A percentile compares a stretch with the other conserved stretches of the same genome.
These are phyloP conservation scores for Posidonia australis DNA, from an alignment of 106 monocot genomes.

Conservation along the genomic window DNA sequence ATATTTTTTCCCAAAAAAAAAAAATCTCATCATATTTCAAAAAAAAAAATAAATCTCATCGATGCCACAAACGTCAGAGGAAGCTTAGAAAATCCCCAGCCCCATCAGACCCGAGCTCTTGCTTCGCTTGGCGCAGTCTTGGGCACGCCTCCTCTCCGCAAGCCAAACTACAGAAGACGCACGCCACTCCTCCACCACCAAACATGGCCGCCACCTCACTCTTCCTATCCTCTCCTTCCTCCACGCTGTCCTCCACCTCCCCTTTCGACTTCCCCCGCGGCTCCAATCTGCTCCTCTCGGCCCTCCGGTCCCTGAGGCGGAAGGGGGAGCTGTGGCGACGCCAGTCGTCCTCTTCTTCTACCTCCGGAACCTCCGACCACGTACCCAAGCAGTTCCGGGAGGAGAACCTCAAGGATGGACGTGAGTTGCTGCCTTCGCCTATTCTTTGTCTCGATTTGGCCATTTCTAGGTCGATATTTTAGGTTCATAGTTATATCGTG, in stretches of 20 bases:
- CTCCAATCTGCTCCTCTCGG: background rate
- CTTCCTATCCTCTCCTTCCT: background rate
- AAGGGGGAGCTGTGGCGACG: slow-evolving; percentile 17
- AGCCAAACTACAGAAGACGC: too few species aligned
- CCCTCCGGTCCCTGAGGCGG: background rate
- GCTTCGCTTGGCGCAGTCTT: too few species aligned
- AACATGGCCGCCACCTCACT: background rate
- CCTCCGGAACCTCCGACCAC: slow-evolving; percentile 40
- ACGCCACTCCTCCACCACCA: background rate
- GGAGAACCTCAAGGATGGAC: slow-evolving; percentile 77
- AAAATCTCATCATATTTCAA: too few species aligned
- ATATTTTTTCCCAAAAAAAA: too few species aligned
- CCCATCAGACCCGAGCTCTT: too few species aligned
- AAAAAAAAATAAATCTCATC: too few species aligned
- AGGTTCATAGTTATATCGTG: too few species aligned
- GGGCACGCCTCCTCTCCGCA: too few species aligned
- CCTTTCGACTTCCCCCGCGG: background rate
- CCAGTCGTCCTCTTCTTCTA: slow-evolving; percentile 16
- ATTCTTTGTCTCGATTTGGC: background rate
- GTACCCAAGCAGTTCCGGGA: slow-evolving; percentile 79
- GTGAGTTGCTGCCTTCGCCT: slow-evolving; percentile 30
- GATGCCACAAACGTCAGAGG: too few species aligned
- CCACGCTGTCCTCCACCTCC: slow-evolving; percentile 4
- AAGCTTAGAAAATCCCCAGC: too few species aligned
- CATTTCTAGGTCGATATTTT: too few species aligned